phyloP scores from a whole-genome alignment of 345 rosid genomes.

The Moricandia arvensis region DNA sequence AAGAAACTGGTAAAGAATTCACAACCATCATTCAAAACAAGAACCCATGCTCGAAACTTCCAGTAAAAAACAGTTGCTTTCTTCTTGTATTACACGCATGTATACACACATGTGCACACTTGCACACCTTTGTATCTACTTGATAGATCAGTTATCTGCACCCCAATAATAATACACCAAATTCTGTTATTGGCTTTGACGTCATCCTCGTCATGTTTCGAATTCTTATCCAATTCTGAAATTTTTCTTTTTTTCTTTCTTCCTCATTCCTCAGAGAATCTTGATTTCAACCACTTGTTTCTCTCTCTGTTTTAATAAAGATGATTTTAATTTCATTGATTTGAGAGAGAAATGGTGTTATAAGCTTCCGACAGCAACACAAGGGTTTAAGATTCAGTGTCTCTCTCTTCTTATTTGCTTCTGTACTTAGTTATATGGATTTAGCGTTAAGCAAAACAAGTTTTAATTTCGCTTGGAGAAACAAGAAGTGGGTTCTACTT shows the following conservation, averaged over 20 bases:
- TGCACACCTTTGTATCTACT: conserved; percentile 16
- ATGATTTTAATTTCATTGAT: not conserved
- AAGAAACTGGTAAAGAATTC: conserved; percentile 17
- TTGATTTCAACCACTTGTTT: not conserved
- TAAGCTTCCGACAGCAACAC: not conserved
- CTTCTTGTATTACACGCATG: conserved; percentile 24
- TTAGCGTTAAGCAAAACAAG: conserved; percentile 46
- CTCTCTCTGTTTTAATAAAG: conserved; percentile 15
- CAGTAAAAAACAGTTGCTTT: not conserved
- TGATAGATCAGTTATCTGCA: not conserved
- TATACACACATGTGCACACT: conserved; percentile 4
- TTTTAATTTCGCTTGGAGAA: conserved; percentile 45
- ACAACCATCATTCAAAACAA: not conserved
- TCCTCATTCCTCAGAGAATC: not conserved
- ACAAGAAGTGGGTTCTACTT: conserved; percentile 55
- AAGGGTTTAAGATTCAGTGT: not conserved
- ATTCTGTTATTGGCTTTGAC: conserved; percentile 25
- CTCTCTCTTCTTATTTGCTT: not conserved
- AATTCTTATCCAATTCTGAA: conserved; percentile 35
- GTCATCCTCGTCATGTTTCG: conserved; percentile 7
- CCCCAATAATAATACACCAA: not conserved
- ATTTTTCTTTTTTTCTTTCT: not conserved
- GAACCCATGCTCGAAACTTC: conserved; percentile 30
- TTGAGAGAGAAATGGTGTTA: not conserved
- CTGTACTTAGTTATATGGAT: conserved; percentile 47